Base-by-base conservation (phyloP, 2,329 filamentous ascomycete genomes). In the Calonectria naviculata region DNA sequence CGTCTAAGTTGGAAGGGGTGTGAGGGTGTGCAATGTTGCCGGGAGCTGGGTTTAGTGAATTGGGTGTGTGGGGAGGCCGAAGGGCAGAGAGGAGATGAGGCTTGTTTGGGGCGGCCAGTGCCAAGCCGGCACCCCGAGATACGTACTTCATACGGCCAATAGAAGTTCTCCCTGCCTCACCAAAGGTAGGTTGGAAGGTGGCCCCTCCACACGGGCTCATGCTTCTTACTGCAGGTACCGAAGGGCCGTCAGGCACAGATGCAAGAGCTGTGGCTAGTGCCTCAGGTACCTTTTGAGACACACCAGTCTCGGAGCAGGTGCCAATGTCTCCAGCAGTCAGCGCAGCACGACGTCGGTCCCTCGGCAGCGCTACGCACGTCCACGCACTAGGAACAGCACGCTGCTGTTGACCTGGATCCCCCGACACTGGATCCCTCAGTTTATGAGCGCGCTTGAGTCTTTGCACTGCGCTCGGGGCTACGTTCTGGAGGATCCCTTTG, bases 31-130 rank as follows among this genome's bases (percentile, higher is more conserved):
- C 65, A 46, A 58, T 26, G 34, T 24, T 38, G 52, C 52, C 52
- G 52, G 52, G 52, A 58, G 31, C 52, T 58, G 36, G 52, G 52
- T 26, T 38, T 60, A 19, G 54, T 73, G 46, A 29, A 46, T 52
- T 38, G 46, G 62, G 63, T 63, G 70, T 76, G 49, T 36, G 71
- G 65, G 65, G 26, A 61, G 46, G 69, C 62, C 44, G 65, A 68
- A 36, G 65, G 54, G 46, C 58, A 46, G 52, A 66, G 70, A 75
- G 60, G 75, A 77, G 75, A 74, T 78, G 77, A 78, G 73, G 76
- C 73, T 78, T 73, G 76, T 78, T 78, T 76, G 76, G 68, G 73
- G 70, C 71, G 67, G 54, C n/a, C 68, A 46, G 46, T 72, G 68
- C 71, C 68, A 71, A 66, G 63, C 63, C 29, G 63, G 34, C 21